Evolutionary conservation across 2,329 filamentous ascomycete genomes (phyloP).

Genomic region (Dactylellina sp.): DNA sequence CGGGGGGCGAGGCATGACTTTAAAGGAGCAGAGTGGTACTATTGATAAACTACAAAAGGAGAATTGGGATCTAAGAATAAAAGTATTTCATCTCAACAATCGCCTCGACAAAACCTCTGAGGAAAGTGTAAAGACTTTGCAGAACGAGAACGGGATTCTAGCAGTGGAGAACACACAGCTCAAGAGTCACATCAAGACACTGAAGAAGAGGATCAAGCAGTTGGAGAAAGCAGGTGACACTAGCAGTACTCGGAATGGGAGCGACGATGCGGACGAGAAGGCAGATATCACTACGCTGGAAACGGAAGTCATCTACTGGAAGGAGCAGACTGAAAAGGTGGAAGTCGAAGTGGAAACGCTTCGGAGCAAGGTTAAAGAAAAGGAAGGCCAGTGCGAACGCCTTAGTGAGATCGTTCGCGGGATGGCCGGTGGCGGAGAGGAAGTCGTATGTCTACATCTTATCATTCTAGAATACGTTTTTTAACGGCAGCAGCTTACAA

Average conservation of each 20-base stretch:
- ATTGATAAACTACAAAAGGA: conserved; percentile 97
- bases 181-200: conserved; percentile 87
- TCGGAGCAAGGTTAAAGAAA: conserved; percentile 74
- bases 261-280: conserved; percentile 70
- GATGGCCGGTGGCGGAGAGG: conserved; percentile 66
- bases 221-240: conserved; percentile 81
- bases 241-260: conserved; percentile 67
- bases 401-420: conserved; percentile 62
- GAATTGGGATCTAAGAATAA: conserved; percentile 96
- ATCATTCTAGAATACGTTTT: conserved; percentile 12
- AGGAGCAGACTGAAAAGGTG: conserved; percentile 86
- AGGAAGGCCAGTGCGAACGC: conserved; percentile 66
- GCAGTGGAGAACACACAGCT: conserved; percentile 89
- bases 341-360: conserved; percentile 85
- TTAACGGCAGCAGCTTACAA: conserved; percentile 2
- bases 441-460: conserved; percentile 61
- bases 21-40: conserved; percentile 97
- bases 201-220: conserved; percentile 84
- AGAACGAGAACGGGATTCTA: conserved; percentile 94
- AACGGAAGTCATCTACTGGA: conserved; percentile 84
- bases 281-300: conserved; percentile 72
- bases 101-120: conserved; percentile 92
- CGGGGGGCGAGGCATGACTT: conserved; percentile 74
- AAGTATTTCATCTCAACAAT: conserved; percentile 96
- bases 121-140: conserved; percentile 97